A percentile compares a stretch with the other conserved stretches of the same genome.
Conservation (phyloP, 176 grass and related monocot genomes). For the Hyparrhenia diplandra region DNA sequence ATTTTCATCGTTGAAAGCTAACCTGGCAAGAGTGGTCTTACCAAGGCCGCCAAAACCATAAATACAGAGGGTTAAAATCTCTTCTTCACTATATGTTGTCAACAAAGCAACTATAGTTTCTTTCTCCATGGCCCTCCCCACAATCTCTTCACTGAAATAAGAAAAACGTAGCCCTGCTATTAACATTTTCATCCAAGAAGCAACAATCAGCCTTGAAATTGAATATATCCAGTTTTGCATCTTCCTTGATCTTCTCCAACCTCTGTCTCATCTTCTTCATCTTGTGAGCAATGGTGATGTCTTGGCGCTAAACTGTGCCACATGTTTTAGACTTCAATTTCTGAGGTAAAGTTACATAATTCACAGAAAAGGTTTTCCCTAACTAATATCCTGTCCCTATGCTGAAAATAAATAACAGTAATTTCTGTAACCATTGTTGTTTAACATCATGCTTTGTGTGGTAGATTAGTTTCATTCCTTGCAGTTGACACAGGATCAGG, state of each 20-base stretch:
- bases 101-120: not conserved
- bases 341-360: not conserved
- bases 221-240: not conserved
- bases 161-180: not conserved
- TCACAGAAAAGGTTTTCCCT: not conserved
- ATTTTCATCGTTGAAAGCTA: not conserved
- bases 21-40: not conserved
- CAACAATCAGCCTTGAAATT: not conserved
- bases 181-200: not conserved
- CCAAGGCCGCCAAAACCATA: not conserved
- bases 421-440: not conserved
- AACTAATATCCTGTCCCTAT: not conserved
- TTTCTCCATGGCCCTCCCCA: not conserved
- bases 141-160: not conserved
- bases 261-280: not conserved
- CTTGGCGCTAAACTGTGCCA: not conserved
- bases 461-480: not conserved
- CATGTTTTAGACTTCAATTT: not conserved
- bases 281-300: not conserved
- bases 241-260: not conserved
- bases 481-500: not conserved
- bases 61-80: not conserved
- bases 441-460: not conserved
- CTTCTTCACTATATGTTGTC: not conserved
- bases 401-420: not conserved